A percentile compares a stretch with the other conserved stretches of the same genome.
These are phyloP conservation scores for Apiospora sp. DNA, from an alignment of 2,329 filamentous ascomycete species.

Conservation along the genomic window DNA sequence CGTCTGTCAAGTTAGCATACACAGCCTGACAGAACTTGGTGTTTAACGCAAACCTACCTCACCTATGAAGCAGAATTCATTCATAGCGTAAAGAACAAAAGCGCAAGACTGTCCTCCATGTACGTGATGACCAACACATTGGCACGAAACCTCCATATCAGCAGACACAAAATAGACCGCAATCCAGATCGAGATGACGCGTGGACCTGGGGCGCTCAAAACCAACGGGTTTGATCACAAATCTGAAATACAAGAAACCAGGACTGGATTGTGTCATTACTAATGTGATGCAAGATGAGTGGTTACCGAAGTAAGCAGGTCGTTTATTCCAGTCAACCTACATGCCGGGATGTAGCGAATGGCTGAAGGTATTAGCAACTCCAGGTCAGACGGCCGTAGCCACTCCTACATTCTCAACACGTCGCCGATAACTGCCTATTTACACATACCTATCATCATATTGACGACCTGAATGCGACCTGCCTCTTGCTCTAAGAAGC, in stretches of 20 bases:
- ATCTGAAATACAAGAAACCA: neutral
- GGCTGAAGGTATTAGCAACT: neutral
- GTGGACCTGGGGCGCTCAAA: neutral
- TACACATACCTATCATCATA: neutral
- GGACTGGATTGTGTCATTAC: neutral
- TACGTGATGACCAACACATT: neutral
- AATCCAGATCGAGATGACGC: neutral
- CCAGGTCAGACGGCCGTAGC: neutral
- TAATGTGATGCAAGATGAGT: neutral
- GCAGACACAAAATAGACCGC: neutral
- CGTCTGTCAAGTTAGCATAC: neutral
- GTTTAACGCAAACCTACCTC: neutral
- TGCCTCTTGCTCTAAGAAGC: too few species aligned
- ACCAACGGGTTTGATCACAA: neutral
- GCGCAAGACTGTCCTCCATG: neutral
- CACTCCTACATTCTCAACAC: neutral
- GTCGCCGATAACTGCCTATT: neutral
- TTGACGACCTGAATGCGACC: neutral
- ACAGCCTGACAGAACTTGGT: neutral
- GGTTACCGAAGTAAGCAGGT: neutral
- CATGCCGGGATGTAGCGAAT: neutral
- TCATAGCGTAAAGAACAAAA: neutral
- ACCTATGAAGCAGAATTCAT: neutral
- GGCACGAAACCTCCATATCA: neutral
- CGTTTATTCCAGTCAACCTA: neutral